Evolutionary conservation across 2,329 filamentous ascomycete genomes (phyloP).

Genomic region (Colletotrichum limetticola): DNA sequence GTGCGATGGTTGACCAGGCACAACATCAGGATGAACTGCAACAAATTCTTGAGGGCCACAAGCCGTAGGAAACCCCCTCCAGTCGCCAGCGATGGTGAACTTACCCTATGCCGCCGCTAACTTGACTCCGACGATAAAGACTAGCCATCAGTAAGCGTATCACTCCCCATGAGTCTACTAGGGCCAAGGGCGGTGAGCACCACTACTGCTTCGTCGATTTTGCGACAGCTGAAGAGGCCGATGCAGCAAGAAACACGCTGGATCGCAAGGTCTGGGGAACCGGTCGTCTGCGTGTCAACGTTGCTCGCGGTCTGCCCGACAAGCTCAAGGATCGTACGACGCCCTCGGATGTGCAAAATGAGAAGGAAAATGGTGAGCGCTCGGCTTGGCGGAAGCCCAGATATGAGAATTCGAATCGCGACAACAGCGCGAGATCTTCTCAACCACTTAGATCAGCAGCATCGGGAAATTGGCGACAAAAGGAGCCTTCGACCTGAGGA

Average conservation of each 20-base stretch:
- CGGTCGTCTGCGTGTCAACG: not conserved
- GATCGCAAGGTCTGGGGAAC: slow-evolving; percentile 45
- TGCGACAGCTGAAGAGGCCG: slow-evolving; percentile 62
- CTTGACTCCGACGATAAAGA: slow-evolving; percentile 38
- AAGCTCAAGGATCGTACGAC: not conserved
- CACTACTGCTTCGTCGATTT: slow-evolving; percentile 77
- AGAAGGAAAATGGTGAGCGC: not conserved
- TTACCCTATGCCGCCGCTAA: slow-evolving; percentile 10
- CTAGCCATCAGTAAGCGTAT: slow-evolving; percentile 60
- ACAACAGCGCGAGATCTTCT: not conserved
- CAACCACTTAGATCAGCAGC: not conserved
- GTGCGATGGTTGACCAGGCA: slow-evolving; percentile 58
- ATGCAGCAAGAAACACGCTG: slow-evolving; percentile 58
- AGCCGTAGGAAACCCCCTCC: slow-evolving; percentile 46
- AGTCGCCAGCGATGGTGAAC: not conserved
- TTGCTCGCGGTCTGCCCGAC: slow-evolving; percentile 1
- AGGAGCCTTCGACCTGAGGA: not conserved
- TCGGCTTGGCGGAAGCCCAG: not conserved
- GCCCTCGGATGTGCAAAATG: not conserved
- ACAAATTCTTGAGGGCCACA: slow-evolving; percentile 58
- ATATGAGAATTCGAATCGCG: no score
- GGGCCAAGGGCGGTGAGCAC: slow-evolving; percentile 62
- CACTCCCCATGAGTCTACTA: slow-evolving; percentile 67
- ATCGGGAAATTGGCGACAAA: slow-evolving; percentile 25
- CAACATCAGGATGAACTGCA: slow-evolving; percentile 58